Base-by-base conservation (phyloP, 495 filamentous ascomycete genomes). In the Trichodelitschia bisporula region DNA sequence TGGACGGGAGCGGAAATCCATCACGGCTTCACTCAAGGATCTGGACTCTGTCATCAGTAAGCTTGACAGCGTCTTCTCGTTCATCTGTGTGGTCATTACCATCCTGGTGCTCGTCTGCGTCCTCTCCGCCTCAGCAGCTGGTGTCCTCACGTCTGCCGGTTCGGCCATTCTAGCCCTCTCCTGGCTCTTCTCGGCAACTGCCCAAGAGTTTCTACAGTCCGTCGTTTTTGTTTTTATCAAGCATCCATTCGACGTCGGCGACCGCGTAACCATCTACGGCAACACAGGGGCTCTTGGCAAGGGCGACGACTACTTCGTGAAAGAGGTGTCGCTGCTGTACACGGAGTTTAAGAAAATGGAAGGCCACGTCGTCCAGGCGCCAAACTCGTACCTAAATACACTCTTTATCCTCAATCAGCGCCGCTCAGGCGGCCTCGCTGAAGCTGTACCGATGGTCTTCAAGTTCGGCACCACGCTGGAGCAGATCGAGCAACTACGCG, bases 341-440 rank as follows among this genome's bases (percentile, higher is more conserved):
- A 93, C 86, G 17, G 86, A 93, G 44, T 91, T 93, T 57, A 93
- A 92, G 56, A 95, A 93, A 55, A 80, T 92, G 71, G 72, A 92
- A 44, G 84, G 84, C 9, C 82, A 92, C 38, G 67, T 92, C 10
- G 84, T 95, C 2, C 84, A 95, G 47, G 86, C 84, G 0, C 86
- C 86, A 3, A 95, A 95, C 59, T 84, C 71, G 33, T 72, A 91
- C 30, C 61, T 95, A 16, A 95, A 93, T 43, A 76, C 67, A 0
- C 63, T 95, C 4, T 92, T 93, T 48, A 86, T 95, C 35, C 70
- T 93, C 13, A 93, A 95, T 47, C 82, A 90, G 54, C 67, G 84
- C 3, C 72, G 84, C 16, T 86, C 79, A 18, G 80, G 86, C 35
- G 76, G 70, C 2, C 58, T 92, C 2, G 83, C 84, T 2, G 84